Evolutionary conservation across 371 early-diverging fungal species (phyloP), one percentile per base, ranked within the genome.

Genomic region (Mortierella sp.): DNA sequence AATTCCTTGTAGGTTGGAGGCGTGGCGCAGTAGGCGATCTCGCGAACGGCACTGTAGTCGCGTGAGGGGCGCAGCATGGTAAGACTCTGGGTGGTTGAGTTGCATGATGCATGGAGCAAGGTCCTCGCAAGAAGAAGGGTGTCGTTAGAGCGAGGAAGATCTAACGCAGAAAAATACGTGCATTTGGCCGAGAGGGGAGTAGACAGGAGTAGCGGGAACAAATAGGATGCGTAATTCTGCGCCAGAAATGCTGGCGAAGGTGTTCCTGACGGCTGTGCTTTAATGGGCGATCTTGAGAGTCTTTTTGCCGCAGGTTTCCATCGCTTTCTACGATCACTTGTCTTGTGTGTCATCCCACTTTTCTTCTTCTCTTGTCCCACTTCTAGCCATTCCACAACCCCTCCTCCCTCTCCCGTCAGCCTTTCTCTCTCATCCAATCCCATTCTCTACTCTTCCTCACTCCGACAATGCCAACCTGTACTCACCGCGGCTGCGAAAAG

Each of bases 401-500:
- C 40, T 57, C 54, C 10, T 17, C 22, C 25, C 41, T 6, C 37
- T 17, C 17, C 29, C 28, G 12, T 45, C 48, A n/a, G n/a, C n/a
- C n/a, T n/a, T n/a, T n/a, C n/a, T n/a, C n/a, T n/a, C n/a, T n/a
- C n/a, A n/a, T n/a, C n/a, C n/a, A n/a, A n/a, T n/a, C n/a, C n/a
- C n/a, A n/a, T n/a, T n/a, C n/a, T n/a, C n/a, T n/a, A n/a, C n/a
- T n/a, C n/a, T n/a, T 52, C 43, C 29, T 50, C 31, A 12, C 14
- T 17, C n/a, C 45, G 19, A 45, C 10, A 45, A 45, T 88, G 89
- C 79, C 80, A 54, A 82, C 83, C 67, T 94, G 94, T 74, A 88
- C 87, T 44, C 86, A 85, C 63, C 86, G 86, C 79, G 95, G 96
- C 57, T 97, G 98, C 76, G 92, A 90, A 68, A 90, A 95, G 79